A percentile compares a stretch with the other conserved stretches of the same genome.
Evolutionary conservation across 2,329 filamentous ascomycete genomes (phyloP).

Genomic region (Cordyceps farinosa): DNA sequence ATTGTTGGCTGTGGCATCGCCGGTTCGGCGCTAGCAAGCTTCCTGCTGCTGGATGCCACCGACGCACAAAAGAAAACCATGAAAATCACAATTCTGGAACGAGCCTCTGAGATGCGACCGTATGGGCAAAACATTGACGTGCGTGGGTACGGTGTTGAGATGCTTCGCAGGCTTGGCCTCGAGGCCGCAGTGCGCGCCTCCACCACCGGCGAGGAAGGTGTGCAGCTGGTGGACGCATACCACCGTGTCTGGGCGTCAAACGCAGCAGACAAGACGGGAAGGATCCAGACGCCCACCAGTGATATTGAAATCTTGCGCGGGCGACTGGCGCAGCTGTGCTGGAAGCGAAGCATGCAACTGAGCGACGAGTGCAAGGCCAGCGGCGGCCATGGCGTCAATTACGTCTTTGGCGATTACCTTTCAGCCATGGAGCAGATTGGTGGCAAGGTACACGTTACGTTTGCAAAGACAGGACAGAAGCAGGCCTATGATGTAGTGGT

Average conservation of each 20-base stretch:
- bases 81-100: constrained; percentile 43
- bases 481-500: constrained; percentile 49
- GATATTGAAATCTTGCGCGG: constrained; percentile 61
- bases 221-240: constrained; percentile 41
- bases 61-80: constrained; percentile 20
- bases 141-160: constrained; percentile 38
- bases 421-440: constrained; percentile 29
- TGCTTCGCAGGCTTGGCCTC: constrained; percentile 39
- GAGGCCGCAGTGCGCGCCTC: constrained; percentile 33
- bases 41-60: constrained; percentile 32
- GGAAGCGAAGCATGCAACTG: constrained; percentile 35
- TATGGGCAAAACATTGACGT: constrained; percentile 46
- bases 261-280: constrained; percentile 38
- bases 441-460: constrained; percentile 31
- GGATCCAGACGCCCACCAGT: constrained; percentile 44
- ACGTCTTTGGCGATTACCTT: constrained; percentile 30
- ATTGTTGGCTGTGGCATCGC: constrained; percentile 46
- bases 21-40: constrained; percentile 41
- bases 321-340: constrained; percentile 40
- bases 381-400: constrained; percentile 21
- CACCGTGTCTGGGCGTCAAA: constrained; percentile 39
- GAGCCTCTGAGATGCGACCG: constrained; percentile 33
- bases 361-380: constrained; percentile 37
- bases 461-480: constrained; percentile 40
- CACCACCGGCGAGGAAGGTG: constrained; percentile 46